Evolutionary conservation across 1,139 yeast species (phyloP).

Genomic region (Kurtzmaniella quercitrusa): DNA sequence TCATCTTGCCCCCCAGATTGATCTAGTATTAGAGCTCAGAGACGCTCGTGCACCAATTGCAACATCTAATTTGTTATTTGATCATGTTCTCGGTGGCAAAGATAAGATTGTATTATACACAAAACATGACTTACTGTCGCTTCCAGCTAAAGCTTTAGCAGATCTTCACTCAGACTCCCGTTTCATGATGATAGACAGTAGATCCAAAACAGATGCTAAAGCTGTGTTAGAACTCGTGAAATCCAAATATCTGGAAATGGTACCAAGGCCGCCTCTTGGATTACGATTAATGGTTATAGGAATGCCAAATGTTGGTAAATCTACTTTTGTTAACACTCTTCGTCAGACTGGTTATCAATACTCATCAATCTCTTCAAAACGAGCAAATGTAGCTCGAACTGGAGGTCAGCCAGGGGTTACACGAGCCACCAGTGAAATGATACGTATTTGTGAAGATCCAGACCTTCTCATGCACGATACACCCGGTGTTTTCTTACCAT

Average conservation of each 20-base stretch:
- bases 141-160: slow-evolving; percentile 30
- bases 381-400: slow-evolving; percentile 71
- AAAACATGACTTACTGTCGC: slow-evolving; percentile 53
- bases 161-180: slow-evolving; percentile 48
- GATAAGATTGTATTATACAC: slow-evolving; percentile 63
- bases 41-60: slow-evolving; percentile 89
- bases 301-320: slow-evolving; percentile 98
- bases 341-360: slow-evolving; percentile 50
- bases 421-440: slow-evolving; percentile 70
- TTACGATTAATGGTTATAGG: slow-evolving; percentile 76
- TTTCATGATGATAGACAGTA: slow-evolving; percentile 60
- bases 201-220: slow-evolving; percentile 48
- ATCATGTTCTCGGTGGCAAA: slow-evolving; percentile 57
- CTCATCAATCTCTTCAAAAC: slow-evolving; percentile 28
- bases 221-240: slow-evolving; percentile 48
- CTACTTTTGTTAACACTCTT: slow-evolving; percentile 78
- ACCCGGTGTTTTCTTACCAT: slow-evolving; percentile 88
- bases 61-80: slow-evolving; percentile 78
- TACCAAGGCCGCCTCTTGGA: slow-evolving; percentile 80
- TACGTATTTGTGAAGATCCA: slow-evolving; percentile 59
- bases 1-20: slow-evolving; percentile 74
- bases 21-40: slow-evolving; percentile 75
- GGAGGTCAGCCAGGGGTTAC: slow-evolving; percentile 95
- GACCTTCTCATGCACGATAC: slow-evolving; percentile 79
- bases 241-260: slow-evolving; percentile 38